Conservation (phyloP, 495 filamentous ascomycete genomes). For the Talaromyces wortmannii region DNA sequence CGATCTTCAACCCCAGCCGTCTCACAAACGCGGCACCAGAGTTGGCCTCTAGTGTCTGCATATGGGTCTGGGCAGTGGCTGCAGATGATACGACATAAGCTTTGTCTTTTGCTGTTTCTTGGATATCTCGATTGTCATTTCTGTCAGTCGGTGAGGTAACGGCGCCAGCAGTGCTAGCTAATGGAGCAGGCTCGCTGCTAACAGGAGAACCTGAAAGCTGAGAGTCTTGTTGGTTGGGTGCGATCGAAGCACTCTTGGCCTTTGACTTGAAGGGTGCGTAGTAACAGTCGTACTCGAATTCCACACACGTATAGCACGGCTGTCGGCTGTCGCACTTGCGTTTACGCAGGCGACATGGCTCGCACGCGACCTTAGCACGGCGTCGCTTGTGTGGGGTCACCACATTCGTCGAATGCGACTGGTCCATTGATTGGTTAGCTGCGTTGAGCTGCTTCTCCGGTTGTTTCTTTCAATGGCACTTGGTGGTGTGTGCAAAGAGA, state of each 20-base stretch:
- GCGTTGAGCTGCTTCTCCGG: neutral
- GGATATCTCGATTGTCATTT: too few relatives aligned
- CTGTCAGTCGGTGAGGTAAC: too few relatives aligned
- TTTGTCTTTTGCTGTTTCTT: too few relatives aligned
- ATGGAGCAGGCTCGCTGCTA: too few relatives aligned
- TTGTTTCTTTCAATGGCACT: neutral
- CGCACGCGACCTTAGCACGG: constrained; percentile 32
- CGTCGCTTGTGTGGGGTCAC: constrained; percentile 18
- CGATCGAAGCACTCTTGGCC: neutral
- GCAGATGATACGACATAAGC: neutral
- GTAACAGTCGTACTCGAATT: constrained; percentile 41
- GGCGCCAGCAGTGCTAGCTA: too few relatives aligned
- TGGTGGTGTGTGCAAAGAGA: neutral
- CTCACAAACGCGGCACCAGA: constrained; percentile 45
- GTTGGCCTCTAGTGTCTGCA: constrained; percentile 35
- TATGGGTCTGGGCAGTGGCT: constrained; percentile 16
- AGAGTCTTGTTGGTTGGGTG: too few relatives aligned
- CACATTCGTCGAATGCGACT: neutral
- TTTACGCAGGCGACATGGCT: constrained; percentile 42
- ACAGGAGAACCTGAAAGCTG: too few relatives aligned
- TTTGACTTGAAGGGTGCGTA: constrained; percentile 13
- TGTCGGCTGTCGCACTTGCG: constrained; percentile 38
- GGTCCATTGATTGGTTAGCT: neutral
- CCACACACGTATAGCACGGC: constrained; percentile 37
- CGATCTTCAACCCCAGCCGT: constrained; percentile 40